Base-by-base conservation (phyloP, 2,329 filamentous ascomycete species). In the Aspergillus fumigatiaffinis region DNA sequence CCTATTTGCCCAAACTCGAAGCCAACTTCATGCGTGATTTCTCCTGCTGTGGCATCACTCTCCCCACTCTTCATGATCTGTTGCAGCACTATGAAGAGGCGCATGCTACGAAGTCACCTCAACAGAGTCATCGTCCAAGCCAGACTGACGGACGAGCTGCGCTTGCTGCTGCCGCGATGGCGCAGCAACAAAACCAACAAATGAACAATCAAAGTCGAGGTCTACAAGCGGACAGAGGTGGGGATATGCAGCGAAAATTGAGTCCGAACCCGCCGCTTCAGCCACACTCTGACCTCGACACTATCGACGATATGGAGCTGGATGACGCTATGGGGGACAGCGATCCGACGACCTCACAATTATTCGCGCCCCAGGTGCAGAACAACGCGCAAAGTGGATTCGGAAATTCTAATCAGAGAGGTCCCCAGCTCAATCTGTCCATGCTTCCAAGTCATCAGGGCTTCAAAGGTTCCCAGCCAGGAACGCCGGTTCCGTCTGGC, bases 1-100 rank as follows among this genome's bases (percentile, higher is more conserved):
- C 94, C 26, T 97, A 97, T 72, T 84, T 97, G 1, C 93, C 92
- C 9, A 97, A 96, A 75, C 86, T 97, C 71, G 94, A 99, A 76
- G 93, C 93, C 60, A 94, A 93, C 71, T 99, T 97, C 74, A 95
- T 97, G 91, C 89, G 89, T 75, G 92, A 97, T 77, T 97, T 97
- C 77, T 89, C 89, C 53, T 99, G 94, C 79, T 99, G 94, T 77
- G 92, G 92, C 68, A 85, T 91, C 68, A 93, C 88, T 32, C 83
- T 97, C 64, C 89, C 92, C 25, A 95, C 92, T 52, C 84, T 99
- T 65, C 94, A 99, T 77, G 94, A 97, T 71, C 82, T 99, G 50
- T 81, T 99, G 50, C 92, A 96, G 71, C 94, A 99, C 74, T 99
- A 97, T 72, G 94, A 99, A 76, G 93, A 97, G 76, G 86, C 89